Evolutionary conservation across 176 grass and related monocot genomes (phyloP).

Genomic region (Areca catechu): DNA sequence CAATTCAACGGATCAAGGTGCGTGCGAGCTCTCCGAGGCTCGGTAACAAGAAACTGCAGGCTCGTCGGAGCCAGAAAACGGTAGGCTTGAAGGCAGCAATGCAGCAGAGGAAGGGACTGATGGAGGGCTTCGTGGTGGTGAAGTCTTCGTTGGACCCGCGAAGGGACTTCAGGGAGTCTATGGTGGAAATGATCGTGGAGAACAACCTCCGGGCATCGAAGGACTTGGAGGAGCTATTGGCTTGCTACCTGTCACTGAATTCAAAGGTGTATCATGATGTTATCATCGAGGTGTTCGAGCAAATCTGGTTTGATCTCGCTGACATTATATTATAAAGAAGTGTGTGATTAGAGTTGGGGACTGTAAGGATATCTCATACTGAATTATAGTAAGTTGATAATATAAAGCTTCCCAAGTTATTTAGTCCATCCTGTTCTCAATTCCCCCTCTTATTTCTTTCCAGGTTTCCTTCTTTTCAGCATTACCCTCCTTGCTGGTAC

Average conservation of each 20-base stretch:
- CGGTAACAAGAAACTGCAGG: no score
- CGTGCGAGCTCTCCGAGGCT: not conserved
- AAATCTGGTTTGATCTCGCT: slow-evolving; percentile 29
- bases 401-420: no score
- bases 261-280: slow-evolving; percentile 50
- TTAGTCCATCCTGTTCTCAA: no score
- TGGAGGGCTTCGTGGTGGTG: slow-evolving; percentile 58
- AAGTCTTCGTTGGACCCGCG: slow-evolving; percentile 53
- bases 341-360: no score
- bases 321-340: no score
- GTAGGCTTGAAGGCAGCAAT: slow-evolving; percentile 11
- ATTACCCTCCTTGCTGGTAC: no score
- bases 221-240: slow-evolving; percentile 52
- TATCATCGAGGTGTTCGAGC: slow-evolving; percentile 61
- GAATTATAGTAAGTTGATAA: no score
- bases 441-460: no score
- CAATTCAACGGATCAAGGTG: not conserved
- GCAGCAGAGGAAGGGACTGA: slow-evolving; percentile 33
- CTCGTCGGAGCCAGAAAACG: no score
- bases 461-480: no score
- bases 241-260: slow-evolving; percentile 82
- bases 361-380: no score
- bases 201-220: slow-evolving; percentile 33
- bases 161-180: slow-evolving; percentile 66
- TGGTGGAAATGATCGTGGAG: slow-evolving; percentile 65